Evolutionary conservation across 768 basidiomycete species (phyloP).

Genomic region (Suillus luteus): DNA sequence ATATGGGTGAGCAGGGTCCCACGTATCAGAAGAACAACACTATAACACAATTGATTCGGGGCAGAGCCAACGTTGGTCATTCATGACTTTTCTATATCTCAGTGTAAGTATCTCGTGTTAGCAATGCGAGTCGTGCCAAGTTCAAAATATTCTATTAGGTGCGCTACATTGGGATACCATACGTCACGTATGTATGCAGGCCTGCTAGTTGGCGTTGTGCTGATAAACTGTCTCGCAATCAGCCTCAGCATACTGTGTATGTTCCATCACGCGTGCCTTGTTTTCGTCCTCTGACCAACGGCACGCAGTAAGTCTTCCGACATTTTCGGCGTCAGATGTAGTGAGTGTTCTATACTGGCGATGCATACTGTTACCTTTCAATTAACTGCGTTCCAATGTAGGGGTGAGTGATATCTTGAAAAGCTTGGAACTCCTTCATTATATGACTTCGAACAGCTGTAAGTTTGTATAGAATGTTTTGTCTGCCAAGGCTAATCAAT

Average conservation of each 20-base stretch:
- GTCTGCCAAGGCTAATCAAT: neutral
- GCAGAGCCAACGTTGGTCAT: neutral
- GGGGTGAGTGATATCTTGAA: neutral
- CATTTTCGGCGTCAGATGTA: neutral
- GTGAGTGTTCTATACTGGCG: neutral
- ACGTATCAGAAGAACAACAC: neutral
- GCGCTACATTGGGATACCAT: neutral
- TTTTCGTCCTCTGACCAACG: neutral
- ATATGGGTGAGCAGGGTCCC: neutral
- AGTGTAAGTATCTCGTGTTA: neutral
- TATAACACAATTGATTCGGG: neutral
- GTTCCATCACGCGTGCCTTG: neutral
- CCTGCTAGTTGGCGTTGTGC: neutral
- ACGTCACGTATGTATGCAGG: neutral
- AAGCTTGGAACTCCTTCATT: neutral
- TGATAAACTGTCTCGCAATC: neutral
- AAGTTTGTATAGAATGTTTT: neutral
- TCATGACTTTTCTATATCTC: neutral
- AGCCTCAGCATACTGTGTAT: neutral
- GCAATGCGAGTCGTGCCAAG: neutral
- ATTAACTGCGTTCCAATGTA: neutral
- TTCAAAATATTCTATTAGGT: neutral
- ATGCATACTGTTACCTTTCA: neutral
- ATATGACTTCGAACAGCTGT: neutral
- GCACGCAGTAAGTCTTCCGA: neutral